Evolutionary conservation across 2,329 filamentous ascomycete genomes (phyloP), one percentile per base, ranked within the genome.

Genomic region (Neofusicoccum kwambonambiense): DNA sequence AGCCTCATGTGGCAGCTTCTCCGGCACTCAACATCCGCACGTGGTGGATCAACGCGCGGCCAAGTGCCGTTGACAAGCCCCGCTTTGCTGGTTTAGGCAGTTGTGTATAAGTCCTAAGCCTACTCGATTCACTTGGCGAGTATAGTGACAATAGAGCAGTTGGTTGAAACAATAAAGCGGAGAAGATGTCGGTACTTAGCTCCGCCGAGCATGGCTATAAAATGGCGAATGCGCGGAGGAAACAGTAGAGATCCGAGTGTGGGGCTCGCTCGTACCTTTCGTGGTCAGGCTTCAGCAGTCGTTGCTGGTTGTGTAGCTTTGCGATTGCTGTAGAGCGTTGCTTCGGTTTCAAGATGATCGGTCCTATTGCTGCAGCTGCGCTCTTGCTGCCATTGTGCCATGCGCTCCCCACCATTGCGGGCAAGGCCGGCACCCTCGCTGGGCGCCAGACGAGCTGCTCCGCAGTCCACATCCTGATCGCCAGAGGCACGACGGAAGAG

Each of bases 401-500:
- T 37, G 56, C 56, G 56, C 42, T 60, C 42, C 56, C 56, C 15
- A 34, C 54, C 27, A 45, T 44, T 35, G 54, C 54, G 8, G 41
- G 15, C 27, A 45, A 58, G 54, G 54, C 35, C 8, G 15, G 15
- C 15, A 12, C n/a, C 41, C 54, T 58, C 56, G 56, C 56, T 22
- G 42, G 56, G 27, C 58, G 58, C 44, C 45, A 62, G 35, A 62
- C 58, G 34, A 62, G 42, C 45, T 63, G 61, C 49, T 17, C 39
- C 37, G 27, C 49, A 11, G 41, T 63, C 11, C 61, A 56, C 49
- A 54, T 56, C 49, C 11, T 54, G 47, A 52, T 63, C 12, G 61
- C 37, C 34, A 41, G 61, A 44, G 61, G 61, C 37, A 63, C 61
- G 49, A 54, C 61, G 39, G 44, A 63, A 51, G 47, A 52, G n/a